These are phyloP conservation scores for Daedaleopsis nitida DNA, from an alignment of 768 basidiomycete genomes.

Conservation along the genomic window DNA sequence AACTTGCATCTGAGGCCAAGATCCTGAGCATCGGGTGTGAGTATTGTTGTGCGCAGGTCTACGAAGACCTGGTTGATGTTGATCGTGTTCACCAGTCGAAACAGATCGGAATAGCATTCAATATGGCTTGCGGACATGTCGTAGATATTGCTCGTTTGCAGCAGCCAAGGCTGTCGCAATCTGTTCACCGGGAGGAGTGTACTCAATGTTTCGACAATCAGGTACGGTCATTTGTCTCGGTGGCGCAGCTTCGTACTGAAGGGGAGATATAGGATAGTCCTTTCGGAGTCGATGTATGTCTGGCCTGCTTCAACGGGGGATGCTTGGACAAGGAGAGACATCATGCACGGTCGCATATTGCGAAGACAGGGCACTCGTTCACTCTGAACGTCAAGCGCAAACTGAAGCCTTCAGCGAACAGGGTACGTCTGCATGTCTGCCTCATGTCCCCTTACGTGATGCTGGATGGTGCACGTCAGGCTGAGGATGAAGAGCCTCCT, in stretches of 20 bases:
- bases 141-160: conserved; percentile 48
- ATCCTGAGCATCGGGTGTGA: no score
- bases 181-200: conserved; percentile 90
- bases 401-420: conserved; percentile 59
- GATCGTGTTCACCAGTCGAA: no score
- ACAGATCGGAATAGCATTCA: no score
- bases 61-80: no score
- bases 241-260: background rate
- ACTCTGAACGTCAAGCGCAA: conserved; percentile 81
- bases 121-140: conserved; percentile 54
- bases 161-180: conserved; percentile 65
- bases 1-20: no score
- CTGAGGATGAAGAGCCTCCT: conserved; percentile 79
- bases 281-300: conserved; percentile 84
- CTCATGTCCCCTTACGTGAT: background rate
- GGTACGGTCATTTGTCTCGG: conserved; percentile 43
- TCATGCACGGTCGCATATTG: conserved; percentile 74
- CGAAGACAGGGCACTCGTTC: conserved; percentile 73
- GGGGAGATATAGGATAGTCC: conserved; percentile 58
- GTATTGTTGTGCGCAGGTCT: no score
- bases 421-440: conserved; percentile 51
- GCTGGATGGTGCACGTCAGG: conserved; percentile 40
- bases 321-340: conserved; percentile 65
- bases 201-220: conserved; percentile 97
- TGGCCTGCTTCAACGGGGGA: conserved; percentile 93